Evolutionary conservation across 176 grass and related monocot genomes (phyloP), one percentile per base, ranked within the genome.

Genomic region (Zoysia pacifica): DNA sequence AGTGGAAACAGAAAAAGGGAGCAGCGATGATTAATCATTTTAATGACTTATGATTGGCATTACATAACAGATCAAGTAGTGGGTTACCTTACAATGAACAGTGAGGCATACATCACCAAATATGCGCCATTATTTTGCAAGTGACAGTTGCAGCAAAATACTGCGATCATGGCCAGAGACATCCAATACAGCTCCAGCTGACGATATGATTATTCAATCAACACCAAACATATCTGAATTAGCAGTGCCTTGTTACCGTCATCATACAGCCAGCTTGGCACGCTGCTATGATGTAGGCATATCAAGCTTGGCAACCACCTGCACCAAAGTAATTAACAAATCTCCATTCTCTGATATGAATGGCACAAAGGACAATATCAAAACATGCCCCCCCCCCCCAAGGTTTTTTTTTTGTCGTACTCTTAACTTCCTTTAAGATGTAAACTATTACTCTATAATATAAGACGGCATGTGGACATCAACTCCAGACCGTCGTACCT

Each of bases 161-260:
- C 42, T 82, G 43, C 49, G 53, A 14, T 60, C 43, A 78, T 66
- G 42, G 59, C 42, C 49, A 78, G 77, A 76, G 1, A 75, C 9
- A 68, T 61, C 11, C 9, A 11, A 5, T 36, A 3, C 20, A 62
- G 59, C 20, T 62, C 20, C 59, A 36, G 36, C 59, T 2, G 14
- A n/a, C 56, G 46, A 11, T 54, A 36, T 65, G 38, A 42, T 77
- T n/a, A 13, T 84, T 70, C 82, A 78, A 45, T 63, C 74, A 63
- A 12, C 37, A 78, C 39, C 65, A 70, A 43, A 65, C 11, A 52
- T 12, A 71, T 78, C 49, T 53, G 38, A 72, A 43, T 58, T 28
- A 36, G 5, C 2, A 40, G 42, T 41, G 7, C 67, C 64, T 49
- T 39, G 28, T 62, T 40, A 46, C 7, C 52, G 38, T 11, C 67